A percentile compares a stretch with the other conserved stretches of the same genome.
Evolutionary conservation across 345 rosid genomes (phyloP).

Genomic region (Salix arbutifolia): DNA sequence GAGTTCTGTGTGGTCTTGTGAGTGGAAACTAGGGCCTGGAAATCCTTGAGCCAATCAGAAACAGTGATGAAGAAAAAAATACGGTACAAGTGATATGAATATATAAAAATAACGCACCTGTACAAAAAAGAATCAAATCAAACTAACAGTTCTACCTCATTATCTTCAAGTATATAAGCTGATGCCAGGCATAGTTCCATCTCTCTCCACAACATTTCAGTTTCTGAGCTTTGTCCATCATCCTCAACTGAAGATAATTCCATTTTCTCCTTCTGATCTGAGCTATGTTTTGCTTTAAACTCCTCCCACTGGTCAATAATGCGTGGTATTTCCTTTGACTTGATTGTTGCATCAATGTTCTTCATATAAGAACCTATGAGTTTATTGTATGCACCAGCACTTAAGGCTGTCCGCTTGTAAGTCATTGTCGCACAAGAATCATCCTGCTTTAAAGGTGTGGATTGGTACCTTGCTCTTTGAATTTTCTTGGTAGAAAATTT

Average conservation of each 20-base stretch:
- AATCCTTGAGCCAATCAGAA: slow-evolving; percentile 16
- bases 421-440: slow-evolving; percentile 28
- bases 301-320: slow-evolving; percentile 69
- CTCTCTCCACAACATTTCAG: slow-evolving; percentile 82
- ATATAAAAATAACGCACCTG: neutral
- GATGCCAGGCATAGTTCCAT: slow-evolving; percentile 82
- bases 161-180: slow-evolving; percentile 62
- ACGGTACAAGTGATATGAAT: neutral
- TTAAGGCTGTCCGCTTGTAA: slow-evolving; percentile 45
- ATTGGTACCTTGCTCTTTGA: slow-evolving; percentile 18
- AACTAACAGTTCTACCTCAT: slow-evolving; percentile 46
- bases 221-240: slow-evolving; percentile 65
- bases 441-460: slow-evolving; percentile 17
- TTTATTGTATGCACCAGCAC: slow-evolving; percentile 69
- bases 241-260: slow-evolving; percentile 37
- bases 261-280: slow-evolving; percentile 22
- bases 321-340: slow-evolving; percentile 44
- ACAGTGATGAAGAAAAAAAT: neutral
- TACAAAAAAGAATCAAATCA: neutral
- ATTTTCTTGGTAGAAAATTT: slow-evolving; percentile 26
- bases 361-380: slow-evolving; percentile 71
- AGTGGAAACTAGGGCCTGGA: slow-evolving; percentile 33
- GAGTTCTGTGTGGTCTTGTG: slow-evolving; percentile 38
- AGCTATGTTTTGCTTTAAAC: slow-evolving; percentile 37
- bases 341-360: slow-evolving; percentile 54